Evolutionary conservation across 1,139 yeast genomes (phyloP).

Genomic region (Schwanniomyces etchellsii): DNA sequence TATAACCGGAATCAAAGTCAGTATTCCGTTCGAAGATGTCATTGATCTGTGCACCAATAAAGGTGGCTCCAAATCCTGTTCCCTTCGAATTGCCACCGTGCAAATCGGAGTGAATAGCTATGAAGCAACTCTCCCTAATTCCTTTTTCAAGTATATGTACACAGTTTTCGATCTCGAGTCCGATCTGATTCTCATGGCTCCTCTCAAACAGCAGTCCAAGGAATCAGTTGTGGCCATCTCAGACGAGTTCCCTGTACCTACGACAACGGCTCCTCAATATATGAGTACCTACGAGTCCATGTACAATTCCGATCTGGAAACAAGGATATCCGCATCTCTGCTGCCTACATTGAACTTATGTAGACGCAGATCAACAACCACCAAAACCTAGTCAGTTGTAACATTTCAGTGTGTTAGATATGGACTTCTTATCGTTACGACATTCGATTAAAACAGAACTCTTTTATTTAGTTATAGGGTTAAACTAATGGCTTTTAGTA

Average conservation of each 20-base stretch:
- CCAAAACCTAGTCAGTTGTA: too few species aligned
- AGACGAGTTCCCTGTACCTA: conserved; percentile 11
- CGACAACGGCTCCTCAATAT: conserved; percentile 11
- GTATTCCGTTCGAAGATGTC: conserved; percentile 14
- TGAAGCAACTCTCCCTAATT: conserved; percentile 16
- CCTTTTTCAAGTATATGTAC: conserved; percentile 13
- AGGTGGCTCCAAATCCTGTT: conserved; percentile 11
- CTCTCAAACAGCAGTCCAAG: conserved; percentile 5
- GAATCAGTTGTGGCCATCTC: conserved; percentile 2
- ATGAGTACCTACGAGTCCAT: conserved; percentile 11
- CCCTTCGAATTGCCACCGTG: conserved; percentile 9
- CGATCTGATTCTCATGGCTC: conserved; percentile 13
- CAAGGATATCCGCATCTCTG: conserved; percentile 5
- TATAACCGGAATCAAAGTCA: conserved; percentile 15
- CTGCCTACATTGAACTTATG: too few species aligned
- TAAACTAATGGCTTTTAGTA: too few species aligned
- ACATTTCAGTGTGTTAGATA: too few species aligned
- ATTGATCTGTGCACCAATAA: conserved; percentile 9
- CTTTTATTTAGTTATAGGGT: too few species aligned
- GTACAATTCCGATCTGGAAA: conserved; percentile 11
- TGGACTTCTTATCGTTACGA: too few species aligned
- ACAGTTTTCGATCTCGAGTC: conserved; percentile 16
- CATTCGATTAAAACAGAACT: too few species aligned
- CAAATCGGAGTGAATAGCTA: conserved; percentile 12
- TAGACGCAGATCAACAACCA: too few species aligned